Evolutionary conservation across 106 monocot genomes (phyloP), one percentile per base, ranked within the genome.

Genomic region (Amphibolis antarctica): DNA sequence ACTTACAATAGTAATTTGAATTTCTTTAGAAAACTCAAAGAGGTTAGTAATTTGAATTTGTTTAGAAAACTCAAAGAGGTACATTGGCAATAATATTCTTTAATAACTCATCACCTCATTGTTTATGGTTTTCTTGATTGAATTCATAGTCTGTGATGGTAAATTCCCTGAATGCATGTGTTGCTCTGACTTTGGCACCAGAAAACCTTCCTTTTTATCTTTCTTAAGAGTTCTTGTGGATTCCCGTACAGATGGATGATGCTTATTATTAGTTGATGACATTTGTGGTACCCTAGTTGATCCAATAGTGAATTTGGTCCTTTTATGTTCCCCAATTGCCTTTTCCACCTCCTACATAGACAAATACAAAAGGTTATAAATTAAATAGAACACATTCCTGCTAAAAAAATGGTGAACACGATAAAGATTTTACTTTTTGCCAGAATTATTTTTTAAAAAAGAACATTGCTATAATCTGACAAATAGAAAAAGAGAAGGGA

Each of bases 311-410:
- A 26, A 50, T 63, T 69, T 82, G 46, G 63, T 44, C 48, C 27
- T 20, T 62, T 85, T 82, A 27, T 73, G 58, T 53, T 79, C 74
- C 66, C 46, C 62, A 67, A 71, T 21, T 55, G 66, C 46, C 15
- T 63, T 79, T 52, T 20, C 77, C 81, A 77, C 29, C 24, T 12
- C 46, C 44, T 46, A 44, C 21, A 28, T 10, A 53, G 47, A 65
- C 72, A 23, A 28, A 36, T 43, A 36, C 36, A 36, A n/a, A n/a
- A n/a, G n/a, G n/a, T n/a, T n/a, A n/a, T n/a, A n/a, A n/a, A n/a
- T n/a, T n/a, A n/a, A n/a, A n/a, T n/a, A n/a, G n/a, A n/a, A n/a
- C n/a, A n/a, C n/a, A n/a, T n/a, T n/a, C n/a, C n/a, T 7, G 36
- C 7, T 7, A 4, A 36, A 4, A 36, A 36, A 7, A 2, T 36